phyloP scores from a whole-genome alignment of 1,139 yeast genomes.

The Magnusiomyces ingens region DNA sequence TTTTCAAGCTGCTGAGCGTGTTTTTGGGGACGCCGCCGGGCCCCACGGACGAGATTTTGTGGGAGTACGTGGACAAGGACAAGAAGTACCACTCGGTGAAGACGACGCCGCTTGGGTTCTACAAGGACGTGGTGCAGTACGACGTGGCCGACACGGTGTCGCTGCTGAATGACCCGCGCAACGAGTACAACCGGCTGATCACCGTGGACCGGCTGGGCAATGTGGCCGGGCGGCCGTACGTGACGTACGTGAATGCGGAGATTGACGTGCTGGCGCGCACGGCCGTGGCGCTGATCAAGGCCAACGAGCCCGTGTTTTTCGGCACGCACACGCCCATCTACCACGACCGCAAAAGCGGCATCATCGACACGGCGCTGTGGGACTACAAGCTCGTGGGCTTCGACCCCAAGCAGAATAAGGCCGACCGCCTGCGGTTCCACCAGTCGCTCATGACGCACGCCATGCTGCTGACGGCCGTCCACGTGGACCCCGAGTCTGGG shows the following conservation, averaged over 20 bases:
- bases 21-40: slow-evolving; percentile 74
- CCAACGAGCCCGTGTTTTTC: slow-evolving; percentile 71
- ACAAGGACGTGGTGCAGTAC: slow-evolving; percentile 46
- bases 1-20: slow-evolving; percentile 57
- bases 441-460: slow-evolving; percentile 80
- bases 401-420: slow-evolving; percentile 50
- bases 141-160: slow-evolving; percentile 55
- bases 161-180: slow-evolving; percentile 74
- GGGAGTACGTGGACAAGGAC: slow-evolving; percentile 74
- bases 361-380: slow-evolving; percentile 65
- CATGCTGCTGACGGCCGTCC: slow-evolving; percentile 73
- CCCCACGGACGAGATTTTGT: slow-evolving; percentile 55
- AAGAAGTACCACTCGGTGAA: slow-evolving; percentile 48
- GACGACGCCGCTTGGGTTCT: slow-evolving; percentile 60
- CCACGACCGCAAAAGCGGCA: slow-evolving; percentile 53
- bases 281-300: slow-evolving; percentile 60
- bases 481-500: slow-evolving; percentile 44
- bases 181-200: slow-evolving; percentile 52
- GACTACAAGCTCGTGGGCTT: slow-evolving; percentile 59
- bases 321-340: slow-evolving; percentile 78
- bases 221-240: slow-evolving; percentile 58
- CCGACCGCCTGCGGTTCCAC: slow-evolving; percentile 49
- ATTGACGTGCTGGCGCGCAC: slow-evolving; percentile 50
- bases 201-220: slow-evolving; percentile 70
- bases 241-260: slow-evolving; percentile 61